These are phyloP conservation scores for Phytophthora lateralis DNA, from an alignment of 352 stramenopile species.

Conservation along the genomic window DNA sequence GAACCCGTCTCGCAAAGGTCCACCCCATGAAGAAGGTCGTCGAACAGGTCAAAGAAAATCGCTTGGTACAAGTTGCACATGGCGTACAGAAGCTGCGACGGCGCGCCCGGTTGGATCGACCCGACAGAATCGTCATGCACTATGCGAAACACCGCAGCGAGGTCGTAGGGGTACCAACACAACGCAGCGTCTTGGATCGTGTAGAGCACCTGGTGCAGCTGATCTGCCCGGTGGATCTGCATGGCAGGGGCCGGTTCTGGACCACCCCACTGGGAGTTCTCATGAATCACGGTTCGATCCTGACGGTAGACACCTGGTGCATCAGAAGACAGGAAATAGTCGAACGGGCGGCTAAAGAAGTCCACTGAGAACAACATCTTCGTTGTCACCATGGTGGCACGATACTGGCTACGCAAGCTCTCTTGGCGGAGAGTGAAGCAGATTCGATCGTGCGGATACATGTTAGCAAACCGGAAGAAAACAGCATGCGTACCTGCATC, in stretches of 20 bases:
- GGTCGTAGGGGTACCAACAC: not conserved
- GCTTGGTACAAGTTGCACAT: constrained; percentile 8
- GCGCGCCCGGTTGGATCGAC: not conserved
- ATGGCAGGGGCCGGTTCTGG: not conserved
- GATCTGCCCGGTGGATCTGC: not conserved
- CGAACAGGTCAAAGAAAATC: not conserved
- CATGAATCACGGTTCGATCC: not conserved
- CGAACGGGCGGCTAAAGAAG: not conserved
- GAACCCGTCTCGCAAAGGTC: not conserved
- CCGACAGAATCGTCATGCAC: not conserved
- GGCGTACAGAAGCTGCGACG: not conserved
- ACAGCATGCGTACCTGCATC: constrained; percentile 1
- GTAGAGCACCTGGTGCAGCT: constrained; percentile 9
- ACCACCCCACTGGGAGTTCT: not conserved
- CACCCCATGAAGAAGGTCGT: not conserved
- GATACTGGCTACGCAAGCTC: not conserved
- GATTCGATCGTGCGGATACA: not conserved
- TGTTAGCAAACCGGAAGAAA: not conserved
- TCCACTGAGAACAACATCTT: constrained; percentile 4
- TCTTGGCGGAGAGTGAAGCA: constrained; percentile 1
- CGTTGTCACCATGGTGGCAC: constrained; percentile 1
- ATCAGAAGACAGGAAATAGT: constrained; percentile 3
- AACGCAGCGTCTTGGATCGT: constrained; percentile 2
- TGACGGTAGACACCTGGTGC: not conserved
- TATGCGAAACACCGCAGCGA: not conserved